Base-by-base conservation (phyloP, 768 basidiomycete species). In the Hortiboletus flavorubellus region DNA sequence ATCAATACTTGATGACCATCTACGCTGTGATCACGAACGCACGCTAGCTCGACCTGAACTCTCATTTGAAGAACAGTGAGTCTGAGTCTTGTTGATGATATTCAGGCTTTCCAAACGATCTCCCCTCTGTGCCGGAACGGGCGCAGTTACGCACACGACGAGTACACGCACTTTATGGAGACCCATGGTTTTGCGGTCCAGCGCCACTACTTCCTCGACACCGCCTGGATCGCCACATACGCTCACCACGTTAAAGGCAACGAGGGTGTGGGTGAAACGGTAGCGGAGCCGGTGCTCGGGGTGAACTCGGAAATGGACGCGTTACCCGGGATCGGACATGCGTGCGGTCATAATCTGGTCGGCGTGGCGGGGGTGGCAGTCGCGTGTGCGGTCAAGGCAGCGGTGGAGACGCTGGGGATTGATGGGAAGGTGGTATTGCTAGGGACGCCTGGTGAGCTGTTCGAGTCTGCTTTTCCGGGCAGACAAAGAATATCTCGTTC, bases 291-390 rank as follows among this genome's bases (percentile, higher is more conserved):
- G 1, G 58, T 54, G 10, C 58, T 91, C 38, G 90, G 89, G 0
- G 75, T 92, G 50, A 91, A 92, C 68, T 91, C 89, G 33, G 90
- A 92, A 78, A 85, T 85, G 83, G 83, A 85, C 50, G 85, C 84
- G 1, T 72, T 86, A 7, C 70, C 69, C 35, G 73, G 80, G 1
- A 73, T 84, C 37, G 82, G 87, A 0, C 87, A 89, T 62, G 87
- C 85, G 0, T 92, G 90, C 61, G 89, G 90, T 1, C 90, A 91
- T 63, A 91, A 91, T 60, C 73, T 92, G 43, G 91, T 92, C 48
- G 89, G 86, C 0, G 85, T 91, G 26, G 64, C 76, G 56, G 89
- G 89, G 2, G 84, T 91, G 7, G 89, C 84, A 2, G 78, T 89
- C 29, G 85, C 89, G 0, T 77, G 83, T 51, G 86, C 84, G 0